phyloP scores from a whole-genome alignment of 1,139 yeast species.

The Yamadazyma membranifaciens region DNA sequence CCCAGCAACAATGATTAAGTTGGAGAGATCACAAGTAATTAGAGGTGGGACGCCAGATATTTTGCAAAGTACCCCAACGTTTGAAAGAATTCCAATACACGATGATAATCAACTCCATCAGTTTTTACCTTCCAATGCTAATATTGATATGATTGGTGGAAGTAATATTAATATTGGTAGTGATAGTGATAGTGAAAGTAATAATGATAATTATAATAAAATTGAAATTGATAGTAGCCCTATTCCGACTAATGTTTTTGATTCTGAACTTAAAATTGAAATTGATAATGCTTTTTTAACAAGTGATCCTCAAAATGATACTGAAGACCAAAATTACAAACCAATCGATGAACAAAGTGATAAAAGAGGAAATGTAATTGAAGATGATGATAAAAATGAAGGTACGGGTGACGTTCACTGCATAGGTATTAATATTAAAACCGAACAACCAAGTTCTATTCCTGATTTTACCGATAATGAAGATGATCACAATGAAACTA shows the following conservation, averaged over 20 bases:
- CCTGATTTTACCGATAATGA: neutral
- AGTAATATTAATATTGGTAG: neutral
- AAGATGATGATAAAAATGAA: neutral
- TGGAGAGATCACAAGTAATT: neutral
- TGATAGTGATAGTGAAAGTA: neutral
- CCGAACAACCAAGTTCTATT: conserved; percentile 17
- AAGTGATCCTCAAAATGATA: conserved; percentile 13
- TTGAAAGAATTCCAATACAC: conserved; percentile 6
- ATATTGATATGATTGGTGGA: neutral
- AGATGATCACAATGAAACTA: neutral
- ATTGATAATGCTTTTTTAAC: conserved; percentile 22
- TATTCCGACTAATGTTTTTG: neutral
- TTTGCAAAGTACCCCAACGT: conserved; percentile 14
- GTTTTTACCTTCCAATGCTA: neutral
- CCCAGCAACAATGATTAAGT: neutral
- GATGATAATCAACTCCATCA: neutral
- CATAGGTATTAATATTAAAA: too few relatives aligned
- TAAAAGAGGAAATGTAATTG: conserved; percentile 16
- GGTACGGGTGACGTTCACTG: neutral
- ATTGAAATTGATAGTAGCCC: neutral
- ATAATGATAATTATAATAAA: neutral
- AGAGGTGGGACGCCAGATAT: conserved; percentile 8
- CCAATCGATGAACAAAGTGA: too few relatives aligned
- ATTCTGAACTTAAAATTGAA: conserved; percentile 2
- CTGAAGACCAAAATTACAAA: too few relatives aligned